Percentiles rank a stretch among this genome's conserved stretches.
Evolutionary conservation across 768 basidiomycete species (phyloP).

Genomic region (Saitozyma podzolica): DNA sequence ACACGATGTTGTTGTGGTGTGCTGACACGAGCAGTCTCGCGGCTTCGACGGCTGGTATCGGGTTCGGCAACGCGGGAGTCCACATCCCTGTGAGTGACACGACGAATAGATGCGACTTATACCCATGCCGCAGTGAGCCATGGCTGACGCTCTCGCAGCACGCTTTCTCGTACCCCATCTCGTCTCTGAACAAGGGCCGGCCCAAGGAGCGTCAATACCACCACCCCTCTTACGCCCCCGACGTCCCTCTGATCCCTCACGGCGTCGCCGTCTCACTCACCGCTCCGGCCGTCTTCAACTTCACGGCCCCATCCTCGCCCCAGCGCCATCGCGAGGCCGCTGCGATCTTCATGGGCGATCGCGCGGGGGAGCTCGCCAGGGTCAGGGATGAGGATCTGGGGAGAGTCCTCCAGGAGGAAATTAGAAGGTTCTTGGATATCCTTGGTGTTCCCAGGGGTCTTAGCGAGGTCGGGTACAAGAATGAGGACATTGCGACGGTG

Average conservation of each 20-base stretch:
- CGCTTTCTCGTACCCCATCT: constrained; percentile 51
- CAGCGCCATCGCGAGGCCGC: constrained; percentile 86
- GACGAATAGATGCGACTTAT: not conserved
- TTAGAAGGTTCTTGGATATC: constrained; percentile 39
- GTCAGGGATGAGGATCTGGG: constrained; percentile 81
- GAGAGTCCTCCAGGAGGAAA: constrained; percentile 34
- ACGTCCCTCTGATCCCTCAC: constrained; percentile 88
- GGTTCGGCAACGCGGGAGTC: constrained; percentile 55
- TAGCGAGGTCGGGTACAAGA: constrained; percentile 34
- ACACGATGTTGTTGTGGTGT: not conserved
- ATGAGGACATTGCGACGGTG: constrained; percentile 29
- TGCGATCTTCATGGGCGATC: constrained; percentile 65
- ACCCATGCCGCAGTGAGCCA: not conserved
- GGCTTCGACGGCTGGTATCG: constrained; percentile 91
- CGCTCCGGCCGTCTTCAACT: constrained; percentile 72
- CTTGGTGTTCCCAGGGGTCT: constrained; percentile 46
- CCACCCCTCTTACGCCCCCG: constrained; percentile 83
- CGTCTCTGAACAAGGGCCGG: constrained; percentile 75
- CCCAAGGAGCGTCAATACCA: constrained; percentile 69
- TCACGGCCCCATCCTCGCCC: constrained; percentile 90
- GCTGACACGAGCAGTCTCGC: constrained; percentile 63
- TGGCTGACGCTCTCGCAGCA: constrained; percentile 22
- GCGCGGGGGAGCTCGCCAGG: constrained; percentile 60
- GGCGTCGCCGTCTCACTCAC: constrained; percentile 63
- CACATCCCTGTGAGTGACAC: constrained; percentile 56